These are phyloP conservation scores for Sonneratia alba DNA, from an alignment of 345 rosid species.

Conservation along the genomic window DNA sequence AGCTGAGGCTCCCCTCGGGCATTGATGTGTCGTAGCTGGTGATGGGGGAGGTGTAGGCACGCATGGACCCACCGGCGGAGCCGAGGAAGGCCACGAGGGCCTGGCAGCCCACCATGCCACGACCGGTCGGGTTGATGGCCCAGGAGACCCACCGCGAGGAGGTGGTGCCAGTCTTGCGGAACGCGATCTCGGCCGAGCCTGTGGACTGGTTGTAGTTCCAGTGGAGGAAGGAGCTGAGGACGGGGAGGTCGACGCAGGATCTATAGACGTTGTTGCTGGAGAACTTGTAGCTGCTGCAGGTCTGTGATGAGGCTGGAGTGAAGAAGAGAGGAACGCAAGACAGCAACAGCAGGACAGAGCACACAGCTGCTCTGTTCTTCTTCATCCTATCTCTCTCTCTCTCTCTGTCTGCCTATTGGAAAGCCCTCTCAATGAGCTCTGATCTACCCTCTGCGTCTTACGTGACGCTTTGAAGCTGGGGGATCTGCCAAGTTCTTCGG, in stretches of 20 bases:
- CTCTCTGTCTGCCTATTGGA: too few relatives aligned
- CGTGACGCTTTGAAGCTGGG: not conserved
- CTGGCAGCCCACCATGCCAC: constrained; percentile 41
- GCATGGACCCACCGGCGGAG: constrained; percentile 22
- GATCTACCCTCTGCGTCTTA: not conserved
- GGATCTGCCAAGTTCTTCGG: not conserved
- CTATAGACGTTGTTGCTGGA: constrained; percentile 14
- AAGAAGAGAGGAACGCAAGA: not conserved
- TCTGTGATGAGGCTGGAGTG: constrained; percentile 23
- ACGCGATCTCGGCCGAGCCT: constrained; percentile 45
- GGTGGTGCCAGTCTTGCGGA: constrained; percentile 33
- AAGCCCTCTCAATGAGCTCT: too few relatives aligned
- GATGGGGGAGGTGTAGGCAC: constrained; percentile 29
- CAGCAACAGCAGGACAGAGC: not conserved
- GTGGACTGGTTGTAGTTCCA: constrained; percentile 40
- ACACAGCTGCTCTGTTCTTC: not conserved
- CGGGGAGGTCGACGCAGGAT: constrained; percentile 33
- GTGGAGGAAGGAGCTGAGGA: constrained; percentile 48
- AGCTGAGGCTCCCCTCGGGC: constrained; percentile 24
- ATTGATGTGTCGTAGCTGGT: not conserved
- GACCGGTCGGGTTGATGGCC: constrained; percentile 49
- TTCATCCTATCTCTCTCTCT: not conserved
- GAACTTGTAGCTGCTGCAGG: constrained; percentile 31
- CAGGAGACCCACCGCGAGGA: constrained; percentile 48
- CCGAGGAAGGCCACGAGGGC: constrained; percentile 47